These are phyloP conservation scores for Neonectria hederae DNA, from an alignment of 2,329 filamentous ascomycete genomes.

Conservation along the genomic window DNA sequence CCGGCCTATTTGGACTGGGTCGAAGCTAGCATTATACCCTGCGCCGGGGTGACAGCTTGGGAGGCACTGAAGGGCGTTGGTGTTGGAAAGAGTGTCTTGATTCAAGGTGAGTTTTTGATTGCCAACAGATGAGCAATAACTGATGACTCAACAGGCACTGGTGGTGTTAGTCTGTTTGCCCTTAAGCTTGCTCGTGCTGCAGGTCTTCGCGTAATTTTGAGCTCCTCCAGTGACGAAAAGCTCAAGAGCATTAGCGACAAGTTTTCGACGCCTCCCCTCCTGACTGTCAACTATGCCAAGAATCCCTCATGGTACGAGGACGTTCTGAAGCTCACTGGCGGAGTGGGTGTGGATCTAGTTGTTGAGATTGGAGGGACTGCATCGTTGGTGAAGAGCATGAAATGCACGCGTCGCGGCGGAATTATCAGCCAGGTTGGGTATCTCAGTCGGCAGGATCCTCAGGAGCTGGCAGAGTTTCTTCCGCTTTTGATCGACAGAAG, in stretches of 20 bases:
- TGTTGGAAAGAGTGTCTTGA: slow-evolving; percentile 53
- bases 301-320: slow-evolving; percentile 56
- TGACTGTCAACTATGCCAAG: slow-evolving; percentile 60
- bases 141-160: slow-evolving; percentile 46
- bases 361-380: slow-evolving; percentile 54
- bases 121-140: not conserved
- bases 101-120: slow-evolving; percentile 48
- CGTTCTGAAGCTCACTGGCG: slow-evolving; percentile 54
- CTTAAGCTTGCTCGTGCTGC: slow-evolving; percentile 59
- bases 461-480: slow-evolving; percentile 47
- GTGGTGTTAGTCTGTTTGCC: slow-evolving; percentile 51
- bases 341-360: slow-evolving; percentile 59
- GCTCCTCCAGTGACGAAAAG: slow-evolving; percentile 62
- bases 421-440: slow-evolving; percentile 56
- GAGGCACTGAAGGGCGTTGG: slow-evolving; percentile 51
- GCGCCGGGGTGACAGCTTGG: slow-evolving; percentile 58
- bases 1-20: slow-evolving; percentile 50
- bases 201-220: slow-evolving; percentile 61
- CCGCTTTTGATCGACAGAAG: slow-evolving; percentile 50
- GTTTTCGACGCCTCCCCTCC: slow-evolving; percentile 53
- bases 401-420: slow-evolving; percentile 52
- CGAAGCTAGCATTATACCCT: slow-evolving; percentile 51
- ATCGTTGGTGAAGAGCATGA: slow-evolving; percentile 51
- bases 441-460: slow-evolving; percentile 44
- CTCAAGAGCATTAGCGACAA: slow-evolving; percentile 53